These are phyloP conservation scores for Pichia cephalocereana DNA, from an alignment of 805 yeast species.

Conservation along the genomic window DNA sequence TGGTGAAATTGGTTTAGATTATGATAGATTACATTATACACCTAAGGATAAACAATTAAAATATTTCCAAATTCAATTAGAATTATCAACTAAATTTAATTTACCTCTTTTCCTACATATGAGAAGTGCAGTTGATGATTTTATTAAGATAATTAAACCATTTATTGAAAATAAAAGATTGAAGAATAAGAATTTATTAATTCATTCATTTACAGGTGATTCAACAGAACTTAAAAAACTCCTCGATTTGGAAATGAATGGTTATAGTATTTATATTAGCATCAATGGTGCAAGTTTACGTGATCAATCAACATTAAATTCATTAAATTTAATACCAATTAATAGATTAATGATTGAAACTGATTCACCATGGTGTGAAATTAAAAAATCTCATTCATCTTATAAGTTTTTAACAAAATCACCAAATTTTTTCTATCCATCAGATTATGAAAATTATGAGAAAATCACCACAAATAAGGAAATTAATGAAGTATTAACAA, in stretches of 20 bases:
- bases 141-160: constrained; percentile 53
- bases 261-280: constrained; percentile 49
- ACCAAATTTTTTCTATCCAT: constrained; percentile 52
- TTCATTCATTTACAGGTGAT: constrained; percentile 92
- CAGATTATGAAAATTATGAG: constrained; percentile 13
- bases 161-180: constrained; percentile 37
- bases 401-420: constrained; percentile 44
- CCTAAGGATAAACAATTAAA: constrained; percentile 54
- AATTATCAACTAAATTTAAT: constrained; percentile 45
- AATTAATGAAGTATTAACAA: background rate
- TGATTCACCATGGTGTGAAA: constrained; percentile 98
- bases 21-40: constrained; percentile 78
- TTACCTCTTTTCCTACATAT: constrained; percentile 86
- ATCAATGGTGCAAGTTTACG: constrained; percentile 91
- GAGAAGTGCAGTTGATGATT: constrained; percentile 80
- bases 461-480: constrained; percentile 2
- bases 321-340: constrained; percentile 59
- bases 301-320: constrained; percentile 62
- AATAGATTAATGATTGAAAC: constrained; percentile 76
- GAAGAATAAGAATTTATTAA: constrained; percentile 54
- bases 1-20: constrained; percentile 95
- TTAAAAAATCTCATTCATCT: constrained; percentile 74
- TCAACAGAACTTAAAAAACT: constrained; percentile 49
- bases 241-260: constrained; percentile 23
- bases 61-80: constrained; percentile 68